Evolutionary conservation across 176 grass and related monocot species (phyloP), one percentile per base, ranked within the genome.

Genomic region (Canna indica): DNA sequence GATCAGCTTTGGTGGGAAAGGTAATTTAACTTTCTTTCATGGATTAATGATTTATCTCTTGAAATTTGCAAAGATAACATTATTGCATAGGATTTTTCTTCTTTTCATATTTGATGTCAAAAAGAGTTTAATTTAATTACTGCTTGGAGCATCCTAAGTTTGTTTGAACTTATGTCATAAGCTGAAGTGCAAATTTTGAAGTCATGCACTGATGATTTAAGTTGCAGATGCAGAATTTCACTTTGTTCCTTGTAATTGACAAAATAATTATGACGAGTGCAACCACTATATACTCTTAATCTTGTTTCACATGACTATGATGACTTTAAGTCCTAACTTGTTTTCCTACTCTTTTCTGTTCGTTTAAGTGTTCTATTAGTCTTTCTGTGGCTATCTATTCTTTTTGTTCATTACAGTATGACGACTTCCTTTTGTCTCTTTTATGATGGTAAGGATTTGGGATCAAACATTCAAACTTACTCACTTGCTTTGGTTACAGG

Each of bases 1-100:
- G 89, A 78, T 93, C 94, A 38, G 94, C 86, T 50, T 78, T 99
- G 50, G 77, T 93, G 34, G 90, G 82, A 75, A 92, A 93, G 77
- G 94, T 99, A 92, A 86, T 76, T 1, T 75, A 68, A 48, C 14
- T 9, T 69, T 73, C 54, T 70, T 45, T 63, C 5, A 62, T 18
- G 14, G 33, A 62, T 62, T 6, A 32, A 15, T 62, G 14, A 5
- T 18, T 15, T 30, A 32, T 32, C 5, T 33, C 33, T 2, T 32
- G 14, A 54, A 20, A 1, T 6, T 54, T 54, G 50, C 0, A 20
- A 50, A 50, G 4, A 50, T 18, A 20, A 20, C 16, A 50, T 18
- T 50, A 50, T 50, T 20, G 14, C 18, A 20, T 20, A 7, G 18
- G n/a, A n/a, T 50, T 16, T 27, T 59, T 48, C 4, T 71, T 53